Evolutionary conservation across 2,329 filamentous ascomycete genomes (phyloP).

Genomic region (Diplodia corticola): DNA sequence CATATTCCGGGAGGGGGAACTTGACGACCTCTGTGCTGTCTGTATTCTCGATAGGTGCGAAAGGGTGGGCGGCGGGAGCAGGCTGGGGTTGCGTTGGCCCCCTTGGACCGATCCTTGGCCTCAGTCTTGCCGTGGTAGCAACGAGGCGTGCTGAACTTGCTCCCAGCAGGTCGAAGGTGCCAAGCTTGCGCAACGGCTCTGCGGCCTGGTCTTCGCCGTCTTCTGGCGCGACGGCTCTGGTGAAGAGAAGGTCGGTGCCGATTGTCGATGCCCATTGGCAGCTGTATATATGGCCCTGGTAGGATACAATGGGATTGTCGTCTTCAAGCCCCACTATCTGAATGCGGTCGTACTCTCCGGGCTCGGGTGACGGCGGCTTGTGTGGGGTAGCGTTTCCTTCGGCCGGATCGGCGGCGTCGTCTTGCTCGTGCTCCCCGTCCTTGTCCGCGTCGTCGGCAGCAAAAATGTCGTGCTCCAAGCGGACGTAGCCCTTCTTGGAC

Average conservation of each 20-base stretch:
- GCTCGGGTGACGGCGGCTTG: conserved; percentile 6
- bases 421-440: neutral
- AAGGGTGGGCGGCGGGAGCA: conserved; percentile 66
- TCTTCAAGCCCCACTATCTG: conserved; percentile 85
- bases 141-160: conserved; percentile 69
- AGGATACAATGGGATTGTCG: conserved; percentile 73
- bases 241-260: conserved; percentile 80
- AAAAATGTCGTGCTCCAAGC: conserved; percentile 16
- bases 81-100: conserved; percentile 69
- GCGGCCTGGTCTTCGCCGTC: neutral
- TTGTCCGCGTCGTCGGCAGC: conserved; percentile 6
- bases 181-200: conserved; percentile 53
- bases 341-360: conserved; percentile 44
- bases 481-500: conserved; percentile 5
- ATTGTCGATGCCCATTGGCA: conserved; percentile 81
- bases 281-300: conserved; percentile 74
- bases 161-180: conserved; percentile 69
- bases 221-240: conserved; percentile 37
- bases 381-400: conserved; percentile 7
- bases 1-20: conserved; percentile 12
- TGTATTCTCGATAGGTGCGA: conserved; percentile 3
- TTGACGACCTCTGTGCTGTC: neutral
- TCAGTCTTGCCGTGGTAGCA: conserved; percentile 63
- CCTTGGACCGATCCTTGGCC: conserved; percentile 28
- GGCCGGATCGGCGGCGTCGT: neutral